phyloP scores from a whole-genome alignment of 176 grass and related monocot genomes.

The Triticum urartu region DNA sequence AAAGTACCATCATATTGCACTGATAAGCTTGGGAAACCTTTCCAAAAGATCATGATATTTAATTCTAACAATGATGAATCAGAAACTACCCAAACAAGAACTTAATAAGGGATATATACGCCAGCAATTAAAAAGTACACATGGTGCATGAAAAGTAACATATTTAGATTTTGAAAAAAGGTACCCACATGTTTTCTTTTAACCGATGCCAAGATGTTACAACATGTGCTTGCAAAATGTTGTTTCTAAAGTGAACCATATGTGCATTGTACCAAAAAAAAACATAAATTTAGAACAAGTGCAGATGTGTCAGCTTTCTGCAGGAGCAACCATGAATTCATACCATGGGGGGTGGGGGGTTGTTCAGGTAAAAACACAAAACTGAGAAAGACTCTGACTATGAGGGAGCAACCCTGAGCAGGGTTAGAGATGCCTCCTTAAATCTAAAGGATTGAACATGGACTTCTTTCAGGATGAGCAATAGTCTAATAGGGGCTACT shows the following conservation, averaged over 20 bases:
- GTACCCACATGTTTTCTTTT: too few species aligned
- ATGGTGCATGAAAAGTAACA: background rate
- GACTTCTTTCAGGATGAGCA: background rate
- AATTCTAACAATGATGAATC: constrained; percentile 16
- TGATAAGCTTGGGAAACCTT: constrained; percentile 9
- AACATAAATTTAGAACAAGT: background rate
- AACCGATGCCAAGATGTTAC: background rate
- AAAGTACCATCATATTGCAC: constrained; percentile 28
- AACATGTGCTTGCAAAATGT: background rate
- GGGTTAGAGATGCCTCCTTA: background rate
- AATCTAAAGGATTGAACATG: background rate
- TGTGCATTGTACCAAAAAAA: background rate
- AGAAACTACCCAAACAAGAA: constrained; percentile 31
- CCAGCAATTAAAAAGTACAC: background rate
- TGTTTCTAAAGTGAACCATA: background rate
- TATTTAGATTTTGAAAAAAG: background rate
- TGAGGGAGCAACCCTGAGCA: background rate
- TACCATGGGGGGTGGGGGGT: background rate
- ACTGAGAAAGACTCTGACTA: background rate
- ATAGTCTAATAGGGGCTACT: background rate
- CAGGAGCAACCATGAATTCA: background rate
- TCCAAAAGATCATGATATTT: background rate
- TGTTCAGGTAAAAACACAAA: background rate
- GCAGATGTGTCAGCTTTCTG: background rate
- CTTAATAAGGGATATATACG: constrained; percentile 1